Evolutionary conservation across 345 rosid genomes (phyloP).

Genomic region (Luvunga scandens): DNA sequence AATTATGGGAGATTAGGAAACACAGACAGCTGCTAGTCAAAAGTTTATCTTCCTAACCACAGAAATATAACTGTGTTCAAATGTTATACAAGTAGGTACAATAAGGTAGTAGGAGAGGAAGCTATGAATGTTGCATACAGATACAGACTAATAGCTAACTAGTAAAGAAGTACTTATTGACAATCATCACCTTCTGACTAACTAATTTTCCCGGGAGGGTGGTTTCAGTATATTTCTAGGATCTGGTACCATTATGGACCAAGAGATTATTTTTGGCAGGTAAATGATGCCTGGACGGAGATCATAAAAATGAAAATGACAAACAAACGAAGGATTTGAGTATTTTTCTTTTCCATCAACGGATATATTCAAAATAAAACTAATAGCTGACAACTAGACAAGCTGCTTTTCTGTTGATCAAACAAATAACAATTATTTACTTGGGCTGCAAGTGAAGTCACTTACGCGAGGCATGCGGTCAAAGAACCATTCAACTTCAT

Average conservation of each 20-base stretch:
- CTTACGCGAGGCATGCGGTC: constrained; percentile 67
- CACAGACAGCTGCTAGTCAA: not conserved
- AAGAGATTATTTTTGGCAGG: not conserved
- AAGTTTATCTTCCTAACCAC: not conserved
- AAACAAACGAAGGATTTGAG: not conserved
- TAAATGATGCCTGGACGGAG: not conserved
- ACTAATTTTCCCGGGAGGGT: not conserved
- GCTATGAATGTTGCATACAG: not conserved
- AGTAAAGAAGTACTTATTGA: not conserved
- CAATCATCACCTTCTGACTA: not conserved
- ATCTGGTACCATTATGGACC: not conserved
- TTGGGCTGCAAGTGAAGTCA: constrained; percentile 17
- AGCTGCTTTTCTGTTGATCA: not conserved
- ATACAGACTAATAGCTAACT: not conserved
- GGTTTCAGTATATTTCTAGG: not conserved
- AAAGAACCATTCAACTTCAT: constrained; percentile 70
- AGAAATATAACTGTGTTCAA: not conserved
- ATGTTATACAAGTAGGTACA: not conserved
- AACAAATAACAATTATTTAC: not conserved
- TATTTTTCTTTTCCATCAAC: not conserved
- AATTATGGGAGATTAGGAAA: not conserved
- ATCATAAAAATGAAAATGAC: not conserved
- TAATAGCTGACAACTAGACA: not conserved
- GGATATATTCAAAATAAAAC: not conserved
- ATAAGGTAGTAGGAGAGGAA: not conserved